These are phyloP conservation scores for Panus rudis DNA, from an alignment of 768 basidiomycete genomes.

Conservation along the genomic window DNA sequence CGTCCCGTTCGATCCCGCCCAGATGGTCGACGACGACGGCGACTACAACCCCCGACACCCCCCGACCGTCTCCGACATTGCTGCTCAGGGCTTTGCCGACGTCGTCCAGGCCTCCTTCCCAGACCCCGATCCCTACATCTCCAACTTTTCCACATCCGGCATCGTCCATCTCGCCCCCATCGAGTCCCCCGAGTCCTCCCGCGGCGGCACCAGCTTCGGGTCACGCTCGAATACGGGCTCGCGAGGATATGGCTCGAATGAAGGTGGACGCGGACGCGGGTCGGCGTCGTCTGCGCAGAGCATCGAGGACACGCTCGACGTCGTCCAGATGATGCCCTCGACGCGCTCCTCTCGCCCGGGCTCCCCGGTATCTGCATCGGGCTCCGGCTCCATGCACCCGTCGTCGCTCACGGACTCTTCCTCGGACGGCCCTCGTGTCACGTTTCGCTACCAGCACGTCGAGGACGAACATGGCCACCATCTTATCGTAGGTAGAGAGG, in stretches of 20 bases:
- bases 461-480: slow-evolving; percentile 63
- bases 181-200: slow-evolving; percentile 9
- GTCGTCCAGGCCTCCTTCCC: slow-evolving; percentile 1
- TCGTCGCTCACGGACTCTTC: slow-evolving; percentile 11
- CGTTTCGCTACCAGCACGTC: slow-evolving; percentile 59
- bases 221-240: too few relatives aligned
- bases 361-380: slow-evolving; percentile 6
- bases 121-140: background rate
- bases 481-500: slow-evolving; percentile 64
- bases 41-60: slow-evolving; percentile 16
- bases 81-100: slow-evolving; percentile 15
- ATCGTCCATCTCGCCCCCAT: slow-evolving; percentile 23
- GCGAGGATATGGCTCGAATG: too few relatives aligned
- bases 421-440: slow-evolving; percentile 35
- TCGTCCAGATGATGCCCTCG: slow-evolving; percentile 7
- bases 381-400: slow-evolving; percentile 9
- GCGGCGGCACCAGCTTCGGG: too few relatives aligned
- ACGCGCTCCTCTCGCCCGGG: slow-evolving; percentile 6
- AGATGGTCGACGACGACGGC: background rate
- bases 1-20: background rate
- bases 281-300: too few relatives aligned
- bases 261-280: too few relatives aligned
- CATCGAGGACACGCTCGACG: slow-evolving; percentile 5
- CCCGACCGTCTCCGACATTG: slow-evolving; percentile 14
- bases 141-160: slow-evolving; percentile 22